Percentiles rank a stretch among this genome's conserved stretches.
phyloP scores from a whole-genome alignment of 2,329 filamentous ascomycete genomes.

The Juglanconis sp. region DNA sequence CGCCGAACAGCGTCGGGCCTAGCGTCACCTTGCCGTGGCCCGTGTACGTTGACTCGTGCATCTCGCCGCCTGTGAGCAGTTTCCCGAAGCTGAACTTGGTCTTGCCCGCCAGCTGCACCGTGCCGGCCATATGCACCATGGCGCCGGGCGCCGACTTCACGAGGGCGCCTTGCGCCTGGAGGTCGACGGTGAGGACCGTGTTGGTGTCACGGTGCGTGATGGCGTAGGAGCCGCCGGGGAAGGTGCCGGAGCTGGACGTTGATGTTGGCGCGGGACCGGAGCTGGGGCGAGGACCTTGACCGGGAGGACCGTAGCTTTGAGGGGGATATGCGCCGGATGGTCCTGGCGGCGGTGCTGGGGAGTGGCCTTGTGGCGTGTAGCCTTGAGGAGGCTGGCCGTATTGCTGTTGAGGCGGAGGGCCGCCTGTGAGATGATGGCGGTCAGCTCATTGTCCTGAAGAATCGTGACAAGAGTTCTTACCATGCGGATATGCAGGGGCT shows the following conservation, averaged over 20 bases:
- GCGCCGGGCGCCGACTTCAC: slow-evolving; percentile 19
- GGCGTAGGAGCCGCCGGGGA: slow-evolving; percentile 19
- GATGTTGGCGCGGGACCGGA: too few relatives aligned
- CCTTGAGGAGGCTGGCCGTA: background rate
- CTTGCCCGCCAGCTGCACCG: slow-evolving; percentile 19
- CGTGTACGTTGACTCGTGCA: slow-evolving; percentile 20
- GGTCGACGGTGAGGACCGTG: slow-evolving; percentile 17
- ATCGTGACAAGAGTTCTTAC: background rate
- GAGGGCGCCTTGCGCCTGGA: slow-evolving; percentile 15
- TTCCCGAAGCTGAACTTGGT: slow-evolving; percentile 23
- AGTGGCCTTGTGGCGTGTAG: background rate
- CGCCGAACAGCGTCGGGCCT: slow-evolving; percentile 21
- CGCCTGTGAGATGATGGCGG: background rate
- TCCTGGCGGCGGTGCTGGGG: background rate
- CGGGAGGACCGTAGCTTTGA: background rate
- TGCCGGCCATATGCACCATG: slow-evolving; percentile 23
- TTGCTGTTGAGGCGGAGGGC: background rate
- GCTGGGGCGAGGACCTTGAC: too few relatives aligned
- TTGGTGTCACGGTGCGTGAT: slow-evolving; percentile 11
- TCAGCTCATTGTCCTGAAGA: background rate
- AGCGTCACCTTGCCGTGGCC: slow-evolving; percentile 19
- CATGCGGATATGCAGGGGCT: background rate
- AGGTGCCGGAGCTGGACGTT: slow-evolving; percentile 5
- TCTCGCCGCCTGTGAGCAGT: slow-evolving; percentile 20
- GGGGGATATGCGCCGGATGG: background rate